Percentiles rank a stretch among this genome's conserved stretches.
Evolutionary conservation across 2,329 filamentous ascomycete species (phyloP).

Genomic region (Pleurostoma richardsiae): DNA sequence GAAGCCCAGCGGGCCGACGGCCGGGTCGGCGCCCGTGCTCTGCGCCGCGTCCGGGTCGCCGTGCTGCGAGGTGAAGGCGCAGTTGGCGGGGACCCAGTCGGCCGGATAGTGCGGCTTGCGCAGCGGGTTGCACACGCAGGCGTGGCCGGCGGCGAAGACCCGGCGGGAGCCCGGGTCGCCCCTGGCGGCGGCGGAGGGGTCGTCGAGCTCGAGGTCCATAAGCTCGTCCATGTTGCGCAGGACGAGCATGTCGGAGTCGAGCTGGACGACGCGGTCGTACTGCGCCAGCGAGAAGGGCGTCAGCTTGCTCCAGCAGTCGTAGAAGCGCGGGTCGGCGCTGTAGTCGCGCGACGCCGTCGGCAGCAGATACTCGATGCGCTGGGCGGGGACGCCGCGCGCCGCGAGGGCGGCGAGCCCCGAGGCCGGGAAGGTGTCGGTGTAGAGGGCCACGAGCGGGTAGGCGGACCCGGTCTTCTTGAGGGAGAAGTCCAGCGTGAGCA

Average conservation of each 20-base stretch:
- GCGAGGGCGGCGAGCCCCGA: slow-evolving; percentile 66
- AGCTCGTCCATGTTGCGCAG: slow-evolving; percentile 85
- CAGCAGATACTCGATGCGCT: slow-evolving; percentile 67
- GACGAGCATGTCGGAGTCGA: slow-evolving; percentile 87
- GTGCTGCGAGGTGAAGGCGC: slow-evolving; percentile 54
- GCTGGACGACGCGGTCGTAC: slow-evolving; percentile 74
- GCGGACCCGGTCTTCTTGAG: slow-evolving; percentile 59
- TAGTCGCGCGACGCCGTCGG: slow-evolving; percentile 61
- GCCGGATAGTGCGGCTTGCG: slow-evolving; percentile 72
- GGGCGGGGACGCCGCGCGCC: slow-evolving; percentile 62
- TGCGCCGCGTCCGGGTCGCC: slow-evolving; percentile 39
- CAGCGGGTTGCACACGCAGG: slow-evolving; percentile 81
- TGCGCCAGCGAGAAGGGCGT: slow-evolving; percentile 70
- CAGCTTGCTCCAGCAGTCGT: slow-evolving; percentile 88
- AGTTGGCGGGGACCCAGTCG: slow-evolving; percentile 58
- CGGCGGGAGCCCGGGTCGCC: slow-evolving; percentile 39
- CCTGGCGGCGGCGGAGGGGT: slow-evolving; percentile 8
- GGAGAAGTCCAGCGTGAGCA: slow-evolving; percentile 75
- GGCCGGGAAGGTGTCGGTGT: slow-evolving; percentile 70
- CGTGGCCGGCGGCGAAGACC: slow-evolving; percentile 80
- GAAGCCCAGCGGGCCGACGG: slow-evolving; percentile 40
- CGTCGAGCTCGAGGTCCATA: slow-evolving; percentile 67
- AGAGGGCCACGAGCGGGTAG: slow-evolving; percentile 78
- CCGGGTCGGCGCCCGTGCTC: slow-evolving; percentile 35
- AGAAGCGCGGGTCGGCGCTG: slow-evolving; percentile 75